Evolutionary conservation across 192 early-diverging fungal genomes (phyloP), one percentile per base, ranked within the genome.

Genomic region (Phlyctochytrium planicorne): DNA sequence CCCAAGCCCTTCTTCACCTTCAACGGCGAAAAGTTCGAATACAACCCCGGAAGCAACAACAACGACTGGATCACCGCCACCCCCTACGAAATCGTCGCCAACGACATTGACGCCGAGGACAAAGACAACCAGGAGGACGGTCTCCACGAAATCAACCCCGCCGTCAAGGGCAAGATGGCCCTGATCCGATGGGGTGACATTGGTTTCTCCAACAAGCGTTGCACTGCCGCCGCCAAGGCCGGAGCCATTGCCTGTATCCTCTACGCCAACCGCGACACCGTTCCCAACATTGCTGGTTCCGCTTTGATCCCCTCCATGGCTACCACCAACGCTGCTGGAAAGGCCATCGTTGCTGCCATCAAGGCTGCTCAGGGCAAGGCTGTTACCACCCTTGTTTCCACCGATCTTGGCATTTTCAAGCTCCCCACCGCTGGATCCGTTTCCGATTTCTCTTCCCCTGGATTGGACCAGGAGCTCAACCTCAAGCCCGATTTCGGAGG

Each of bases 391-490:
- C n/a, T n/a, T n/a, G 84, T 86, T 25, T 80, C 82, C 24, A 70
- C 78, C 66, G 73, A 78, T 2, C 71, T 78, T 0, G 74, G 76
- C 36, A 71, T 81, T 27, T 64, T 74, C 29, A 60, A 37, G 17
- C 79, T 84, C 60, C 73, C 78, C 0, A 68, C 81, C 6, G 88
- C 82, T 32, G 86, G 86, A 35, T 86, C 76, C 33, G 70, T 91
- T 3, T 93, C 92, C 20, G 57, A 60, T 34, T 93, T 90, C 65
- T 90, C 89, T 14, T 89, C 88, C 29, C 82, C 83, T 68, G 94
- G 94, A 20, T 86, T 90, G 0, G 87, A 83, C 50, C 78, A 79
- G 40, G 85, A 91, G 59, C 73, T 94, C 53, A 70, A 83, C 23
- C 63, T 87, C 24, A 90, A 91, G 75, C 79, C 79, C 27, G 72